Conservation (phyloP, 768 basidiomycete species). For the Pleurotus eryngii region DNA sequence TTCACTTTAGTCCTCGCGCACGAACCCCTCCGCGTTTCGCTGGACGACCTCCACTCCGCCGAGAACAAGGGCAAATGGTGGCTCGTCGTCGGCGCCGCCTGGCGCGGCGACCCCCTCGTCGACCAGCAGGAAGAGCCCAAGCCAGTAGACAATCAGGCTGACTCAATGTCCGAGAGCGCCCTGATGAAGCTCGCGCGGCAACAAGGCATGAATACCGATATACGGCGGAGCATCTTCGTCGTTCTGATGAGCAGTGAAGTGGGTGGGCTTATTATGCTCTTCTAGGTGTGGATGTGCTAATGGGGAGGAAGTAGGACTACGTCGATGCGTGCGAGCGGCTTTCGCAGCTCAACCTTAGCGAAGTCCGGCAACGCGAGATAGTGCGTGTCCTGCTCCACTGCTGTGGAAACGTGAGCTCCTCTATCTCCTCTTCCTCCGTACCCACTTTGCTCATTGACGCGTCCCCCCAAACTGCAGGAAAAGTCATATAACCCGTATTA, state of each 20-base stretch:
- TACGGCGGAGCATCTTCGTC: conserved; percentile 86
- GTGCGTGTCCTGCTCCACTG: conserved; percentile 92
- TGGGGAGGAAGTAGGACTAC: conserved; percentile 65
- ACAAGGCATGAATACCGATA: conserved; percentile 99
- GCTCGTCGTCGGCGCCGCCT: conserved; percentile 95
- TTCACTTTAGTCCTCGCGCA: conserved; percentile 61
- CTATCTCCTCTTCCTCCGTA: neutral
- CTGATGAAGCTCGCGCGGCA: conserved; percentile 81
- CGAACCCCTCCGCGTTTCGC: conserved; percentile 82
- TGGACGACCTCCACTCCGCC: conserved; percentile 81
- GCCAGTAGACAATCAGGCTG: conserved; percentile 19
- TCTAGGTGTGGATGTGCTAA: neutral
- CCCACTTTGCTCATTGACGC: neutral
- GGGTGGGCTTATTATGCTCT: conserved; percentile 20
- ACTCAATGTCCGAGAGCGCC: conserved; percentile 29
- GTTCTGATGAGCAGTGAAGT: conserved; percentile 96
- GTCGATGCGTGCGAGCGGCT: conserved; percentile 94
- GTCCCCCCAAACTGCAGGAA: conserved; percentile 49
- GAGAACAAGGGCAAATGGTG: conserved; percentile 96
- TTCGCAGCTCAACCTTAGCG: conserved; percentile 76
- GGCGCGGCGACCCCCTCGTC: conserved; percentile 87
- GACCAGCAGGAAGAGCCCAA: conserved; percentile 53
- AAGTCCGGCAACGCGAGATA: conserved; percentile 92
- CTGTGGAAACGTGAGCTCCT: conserved; percentile 72
- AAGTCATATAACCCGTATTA: conserved; percentile 95